These are phyloP conservation scores for Starmerella vaccinii DNA, from an alignment of 805 yeast genomes.

Conservation along the genomic window DNA sequence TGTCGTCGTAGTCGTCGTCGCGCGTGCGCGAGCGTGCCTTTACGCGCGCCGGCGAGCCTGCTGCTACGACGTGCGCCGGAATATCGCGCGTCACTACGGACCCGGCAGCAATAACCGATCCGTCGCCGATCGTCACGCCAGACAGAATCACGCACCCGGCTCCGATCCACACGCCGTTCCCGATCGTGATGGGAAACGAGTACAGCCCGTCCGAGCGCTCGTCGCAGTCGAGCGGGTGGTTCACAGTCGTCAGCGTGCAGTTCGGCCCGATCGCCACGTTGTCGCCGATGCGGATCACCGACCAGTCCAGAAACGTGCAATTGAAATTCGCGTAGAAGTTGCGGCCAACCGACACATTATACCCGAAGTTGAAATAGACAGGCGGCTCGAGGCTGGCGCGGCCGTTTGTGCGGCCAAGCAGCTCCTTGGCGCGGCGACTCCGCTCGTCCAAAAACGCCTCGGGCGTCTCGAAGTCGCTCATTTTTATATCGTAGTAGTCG, in stretches of 20 bases:
- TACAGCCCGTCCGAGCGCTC: conserved; percentile 39
- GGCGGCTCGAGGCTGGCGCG: conserved; percentile 43
- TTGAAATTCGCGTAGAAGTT: conserved; percentile 48
- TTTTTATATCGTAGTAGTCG: conserved; percentile 26
- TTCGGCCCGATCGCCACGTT: conserved; percentile 53
- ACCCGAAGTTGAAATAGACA: conserved; percentile 58
- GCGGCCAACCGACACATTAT: conserved; percentile 49
- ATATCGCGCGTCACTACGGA: conserved; percentile 50
- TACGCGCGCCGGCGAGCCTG: conserved; percentile 52
- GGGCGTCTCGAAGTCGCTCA: conserved; percentile 32
- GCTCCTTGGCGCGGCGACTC: not conserved
- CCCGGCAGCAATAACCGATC: conserved; percentile 56
- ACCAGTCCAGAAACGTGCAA: conserved; percentile 45
- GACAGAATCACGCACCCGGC: conserved; percentile 45
- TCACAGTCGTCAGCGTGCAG: conserved; percentile 48
- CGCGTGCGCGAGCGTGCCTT: conserved; percentile 4
- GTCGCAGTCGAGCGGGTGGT: conserved; percentile 49
- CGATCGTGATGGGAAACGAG: conserved; percentile 49
- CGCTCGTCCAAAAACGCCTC: conserved; percentile 29
- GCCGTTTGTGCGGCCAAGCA: conserved; percentile 43
- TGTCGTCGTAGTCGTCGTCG: not conserved
- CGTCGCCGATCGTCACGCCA: conserved; percentile 55
- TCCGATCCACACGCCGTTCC: conserved; percentile 61
- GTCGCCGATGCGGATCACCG: conserved; percentile 51
- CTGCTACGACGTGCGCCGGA: conserved; percentile 46